Percentiles rank a stretch among this genome's conserved stretches.
phyloP scores from a whole-genome alignment of 805 yeast species.

The Yarrowia sp. region DNA sequence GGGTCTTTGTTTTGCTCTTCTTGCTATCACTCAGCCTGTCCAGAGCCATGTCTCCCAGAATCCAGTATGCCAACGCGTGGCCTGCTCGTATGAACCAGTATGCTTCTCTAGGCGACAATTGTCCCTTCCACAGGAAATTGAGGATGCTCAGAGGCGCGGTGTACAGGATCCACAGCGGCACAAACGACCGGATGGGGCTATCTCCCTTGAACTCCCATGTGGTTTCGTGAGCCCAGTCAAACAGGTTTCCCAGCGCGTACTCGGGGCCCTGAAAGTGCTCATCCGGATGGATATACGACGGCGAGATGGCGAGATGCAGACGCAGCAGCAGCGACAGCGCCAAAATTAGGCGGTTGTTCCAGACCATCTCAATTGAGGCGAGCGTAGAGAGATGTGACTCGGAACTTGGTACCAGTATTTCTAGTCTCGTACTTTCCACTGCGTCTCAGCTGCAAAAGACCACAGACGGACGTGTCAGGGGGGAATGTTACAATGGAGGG shows the following conservation, averaged over 20 bases:
- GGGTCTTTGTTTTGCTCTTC: slow-evolving; percentile 54
- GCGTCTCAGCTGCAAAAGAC: slow-evolving; percentile 30
- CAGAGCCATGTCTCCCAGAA: slow-evolving; percentile 54
- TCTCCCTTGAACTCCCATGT: slow-evolving; percentile 84
- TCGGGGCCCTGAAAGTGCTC: slow-evolving; percentile 95
- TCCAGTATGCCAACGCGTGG: slow-evolving; percentile 52
- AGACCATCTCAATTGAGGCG: background rate
- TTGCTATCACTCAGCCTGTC: slow-evolving; percentile 58
- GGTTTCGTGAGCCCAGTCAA: slow-evolving; percentile 55
- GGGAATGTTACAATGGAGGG: background rate
- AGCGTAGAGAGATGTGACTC: too few relatives aligned
- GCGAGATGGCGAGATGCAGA: slow-evolving; percentile 61
- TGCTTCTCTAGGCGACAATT: slow-evolving; percentile 58
- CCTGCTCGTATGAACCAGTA: slow-evolving; percentile 62
- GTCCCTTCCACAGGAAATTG: slow-evolving; percentile 47
- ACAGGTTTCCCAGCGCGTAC: slow-evolving; percentile 53
- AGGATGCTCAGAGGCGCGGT: slow-evolving; percentile 65
- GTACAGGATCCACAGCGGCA: slow-evolving; percentile 70
- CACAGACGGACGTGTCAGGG: slow-evolving; percentile 11
- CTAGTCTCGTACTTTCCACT: too few relatives aligned
- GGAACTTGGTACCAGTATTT: too few relatives aligned
- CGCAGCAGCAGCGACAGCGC: slow-evolving; percentile 27
- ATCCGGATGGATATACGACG: slow-evolving; percentile 95
- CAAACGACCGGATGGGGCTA: slow-evolving; percentile 72
- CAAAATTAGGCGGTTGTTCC: slow-evolving; percentile 24